A percentile compares a stretch with the other conserved stretches of the same genome.
Conservation (phyloP, 2,329 filamentous ascomycete species). For the Monosporascus sp. region DNA sequence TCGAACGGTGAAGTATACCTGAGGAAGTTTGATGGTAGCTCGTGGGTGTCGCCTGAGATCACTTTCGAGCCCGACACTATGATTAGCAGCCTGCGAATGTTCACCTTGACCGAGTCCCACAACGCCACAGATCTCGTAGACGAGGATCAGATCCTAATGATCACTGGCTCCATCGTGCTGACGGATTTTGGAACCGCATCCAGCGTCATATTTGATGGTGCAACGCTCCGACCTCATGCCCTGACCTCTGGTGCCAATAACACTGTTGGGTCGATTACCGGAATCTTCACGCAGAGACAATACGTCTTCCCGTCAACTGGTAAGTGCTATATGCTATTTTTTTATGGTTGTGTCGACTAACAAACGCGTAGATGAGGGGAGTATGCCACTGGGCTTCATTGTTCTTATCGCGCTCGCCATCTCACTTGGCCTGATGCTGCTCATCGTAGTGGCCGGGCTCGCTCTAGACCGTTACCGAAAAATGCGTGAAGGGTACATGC, state of each 20-base stretch:
- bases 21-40: slow-evolving; percentile 72
- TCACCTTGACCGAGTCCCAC: slow-evolving; percentile 67
- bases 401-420: slow-evolving; percentile 78
- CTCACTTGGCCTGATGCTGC: slow-evolving; percentile 68
- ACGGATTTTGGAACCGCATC: slow-evolving; percentile 75
- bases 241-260: slow-evolving; percentile 66
- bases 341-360: slow-evolving; percentile 6
- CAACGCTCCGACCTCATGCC: slow-evolving; percentile 69
- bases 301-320: slow-evolving; percentile 64
- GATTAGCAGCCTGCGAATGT: slow-evolving; percentile 77
- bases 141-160: slow-evolving; percentile 65
- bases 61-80: slow-evolving; percentile 59
- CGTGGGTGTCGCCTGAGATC: slow-evolving; percentile 62
- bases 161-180: slow-evolving; percentile 78
- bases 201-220: slow-evolving; percentile 84
- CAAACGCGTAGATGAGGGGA: slow-evolving; percentile 34
- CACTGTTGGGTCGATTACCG: slow-evolving; percentile 67
- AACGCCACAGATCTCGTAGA: slow-evolving; percentile 58
- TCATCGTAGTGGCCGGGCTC: slow-evolving; percentile 71
- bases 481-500: slow-evolving; percentile 72
- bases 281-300: slow-evolving; percentile 76
- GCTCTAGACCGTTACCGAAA: slow-evolving; percentile 70
- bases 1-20: slow-evolving; percentile 63
- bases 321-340: slow-evolving; percentile 36
- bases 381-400: slow-evolving; percentile 69